These are phyloP conservation scores for Eimeria tenella DNA, from an alignment of 169 alveolate genomes.

Conservation along the genomic window DNA sequence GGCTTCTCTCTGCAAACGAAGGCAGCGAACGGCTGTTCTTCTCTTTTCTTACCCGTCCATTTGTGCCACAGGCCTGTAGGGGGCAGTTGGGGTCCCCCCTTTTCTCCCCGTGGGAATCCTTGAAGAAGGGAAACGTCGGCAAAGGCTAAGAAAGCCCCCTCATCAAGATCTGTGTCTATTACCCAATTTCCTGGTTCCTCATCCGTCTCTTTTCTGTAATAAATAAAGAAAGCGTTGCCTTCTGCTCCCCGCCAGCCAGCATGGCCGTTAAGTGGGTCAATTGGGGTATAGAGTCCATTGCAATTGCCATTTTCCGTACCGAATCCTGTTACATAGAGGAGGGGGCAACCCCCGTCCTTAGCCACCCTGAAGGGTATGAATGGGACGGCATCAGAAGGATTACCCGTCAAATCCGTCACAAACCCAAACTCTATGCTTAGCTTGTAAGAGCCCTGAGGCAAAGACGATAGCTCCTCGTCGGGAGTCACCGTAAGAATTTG, in stretches of 20 bases:
- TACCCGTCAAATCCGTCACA: conserved; percentile 82
- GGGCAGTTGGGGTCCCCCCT: conserved; percentile 68
- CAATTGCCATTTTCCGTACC: conserved; percentile 82
- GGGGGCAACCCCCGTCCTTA: conserved; percentile 84
- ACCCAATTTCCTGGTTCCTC: conserved; percentile 83
- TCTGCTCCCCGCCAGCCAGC: conserved; percentile 86
- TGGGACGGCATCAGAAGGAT: conserved; percentile 78
- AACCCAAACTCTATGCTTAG: conserved; percentile 82
- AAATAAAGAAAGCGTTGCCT: conserved; percentile 79
- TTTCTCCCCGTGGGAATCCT: conserved; percentile 60
- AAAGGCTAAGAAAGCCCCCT: conserved; percentile 77
- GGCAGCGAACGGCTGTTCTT: conserved; percentile 78
- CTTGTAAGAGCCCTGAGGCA: conserved; percentile 83
- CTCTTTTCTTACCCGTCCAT: conserved; percentile 80
- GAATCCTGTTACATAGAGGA: conserved; percentile 84
- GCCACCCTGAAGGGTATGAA: conserved; percentile 79
- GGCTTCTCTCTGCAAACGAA: conserved; percentile 77
- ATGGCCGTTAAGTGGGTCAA: conserved; percentile 81
- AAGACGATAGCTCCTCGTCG: conserved; percentile 79
- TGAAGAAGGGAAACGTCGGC: conserved; percentile 79
- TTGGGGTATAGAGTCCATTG: conserved; percentile 84
- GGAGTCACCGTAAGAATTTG: conserved; percentile 79
- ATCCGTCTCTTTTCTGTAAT: conserved; percentile 66
- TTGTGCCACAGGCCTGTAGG: conserved; percentile 82
- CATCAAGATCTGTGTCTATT: conserved; percentile 82